A percentile compares a stretch with the other conserved stretches of the same genome.
Evolutionary conservation across 352 stramenopile species (phyloP).

Genomic region (Pythium graminicola): DNA sequence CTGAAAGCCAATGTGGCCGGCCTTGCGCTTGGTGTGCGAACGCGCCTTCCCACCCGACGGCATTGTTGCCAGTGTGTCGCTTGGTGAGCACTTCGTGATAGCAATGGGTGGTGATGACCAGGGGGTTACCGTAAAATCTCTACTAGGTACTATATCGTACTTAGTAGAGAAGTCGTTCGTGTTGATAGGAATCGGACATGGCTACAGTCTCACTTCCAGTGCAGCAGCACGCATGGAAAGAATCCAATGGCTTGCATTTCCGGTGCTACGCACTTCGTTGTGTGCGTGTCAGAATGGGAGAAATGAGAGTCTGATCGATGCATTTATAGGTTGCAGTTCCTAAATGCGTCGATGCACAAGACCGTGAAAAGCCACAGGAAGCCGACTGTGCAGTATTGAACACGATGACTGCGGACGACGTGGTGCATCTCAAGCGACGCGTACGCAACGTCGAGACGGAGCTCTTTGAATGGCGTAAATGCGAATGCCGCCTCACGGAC

Average conservation of each 20-base stretch:
- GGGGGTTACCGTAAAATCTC: background rate
- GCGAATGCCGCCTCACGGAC: constrained; percentile 34
- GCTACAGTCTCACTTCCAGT: no score
- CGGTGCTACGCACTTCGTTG: no score
- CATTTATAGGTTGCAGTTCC: no score
- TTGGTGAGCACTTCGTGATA: no score
- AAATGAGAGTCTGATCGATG: no score
- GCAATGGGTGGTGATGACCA: constrained; percentile 3
- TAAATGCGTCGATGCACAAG: background rate
- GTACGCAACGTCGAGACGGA: constrained; percentile 50
- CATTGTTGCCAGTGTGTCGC: background rate
- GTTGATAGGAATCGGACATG: no score
- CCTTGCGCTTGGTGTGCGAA: constrained; percentile 53
- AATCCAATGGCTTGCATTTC: no score
- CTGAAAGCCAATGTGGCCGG: constrained; percentile 66
- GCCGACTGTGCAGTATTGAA: background rate
- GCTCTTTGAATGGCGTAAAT: constrained; percentile 61
- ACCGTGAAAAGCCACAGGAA: background rate
- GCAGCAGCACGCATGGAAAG: background rate
- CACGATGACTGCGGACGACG: constrained; percentile 11
- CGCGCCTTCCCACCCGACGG: background rate
- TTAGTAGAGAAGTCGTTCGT: background rate
- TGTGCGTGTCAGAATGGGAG: no score
- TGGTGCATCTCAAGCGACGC: constrained; percentile 48
- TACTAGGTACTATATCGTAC: constrained; percentile 5